phyloP scores from a whole-genome alignment of 441 rosid genomes.

The Cnidoscolus chayamansa region DNA sequence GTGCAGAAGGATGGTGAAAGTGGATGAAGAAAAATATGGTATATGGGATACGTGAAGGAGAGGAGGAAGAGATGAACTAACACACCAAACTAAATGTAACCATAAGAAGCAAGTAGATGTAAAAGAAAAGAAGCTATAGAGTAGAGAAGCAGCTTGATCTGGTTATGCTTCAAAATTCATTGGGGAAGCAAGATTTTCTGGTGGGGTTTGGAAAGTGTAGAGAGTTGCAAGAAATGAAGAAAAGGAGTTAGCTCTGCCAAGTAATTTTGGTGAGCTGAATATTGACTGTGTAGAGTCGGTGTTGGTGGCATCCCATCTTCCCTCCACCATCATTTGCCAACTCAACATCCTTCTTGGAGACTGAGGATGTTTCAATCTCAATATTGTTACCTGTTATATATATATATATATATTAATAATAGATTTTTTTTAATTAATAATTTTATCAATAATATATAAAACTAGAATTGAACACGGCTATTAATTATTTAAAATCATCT shows the following conservation, averaged over 20 bases:
- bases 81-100: constrained; percentile 54
- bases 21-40: constrained; percentile 18
- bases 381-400: no score
- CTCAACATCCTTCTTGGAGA: constrained; percentile 27
- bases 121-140: no score
- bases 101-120: constrained; percentile 23
- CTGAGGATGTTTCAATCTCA: not conserved
- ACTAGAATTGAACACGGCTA: no score
- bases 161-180: not conserved
- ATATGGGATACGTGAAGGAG: constrained; percentile 25
- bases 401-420: no score
- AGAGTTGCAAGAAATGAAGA: constrained; percentile 28
- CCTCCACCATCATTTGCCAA: constrained; percentile 23
- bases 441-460: no score
- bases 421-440: no score
- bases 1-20: constrained; percentile 8
- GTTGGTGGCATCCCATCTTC: constrained; percentile 38
- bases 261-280: constrained; percentile 44
- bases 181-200: constrained; percentile 26
- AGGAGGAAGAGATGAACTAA: constrained; percentile 67
- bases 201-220: constrained; percentile 19
- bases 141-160: constrained; percentile 8
- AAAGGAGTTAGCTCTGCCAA: constrained; percentile 10
- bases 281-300: constrained; percentile 41
- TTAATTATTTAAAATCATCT: no score